Evolutionary conservation across 108 stramenopile genomes (phyloP).

Genomic region (Skeletonema tropicum): DNA sequence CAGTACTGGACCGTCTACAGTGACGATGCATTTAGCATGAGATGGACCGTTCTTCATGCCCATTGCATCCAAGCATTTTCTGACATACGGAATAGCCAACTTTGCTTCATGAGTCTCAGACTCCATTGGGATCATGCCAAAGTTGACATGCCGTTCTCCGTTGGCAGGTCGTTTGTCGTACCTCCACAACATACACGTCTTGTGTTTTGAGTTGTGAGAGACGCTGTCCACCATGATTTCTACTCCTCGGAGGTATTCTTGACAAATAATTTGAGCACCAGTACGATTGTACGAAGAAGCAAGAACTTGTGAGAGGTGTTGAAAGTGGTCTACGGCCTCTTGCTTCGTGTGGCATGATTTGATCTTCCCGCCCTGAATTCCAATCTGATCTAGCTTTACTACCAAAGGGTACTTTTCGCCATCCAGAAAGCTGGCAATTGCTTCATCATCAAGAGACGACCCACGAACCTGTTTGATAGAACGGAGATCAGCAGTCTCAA

Average conservation of each 20-base stretch:
- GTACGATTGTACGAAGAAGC: constrained; percentile 45
- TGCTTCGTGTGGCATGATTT: constrained; percentile 79
- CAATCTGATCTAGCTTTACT: constrained; percentile 85
- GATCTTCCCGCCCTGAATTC: constrained; percentile 60
- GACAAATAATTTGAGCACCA: constrained; percentile 52
- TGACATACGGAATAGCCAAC: constrained; percentile 51
- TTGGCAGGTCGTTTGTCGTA: constrained; percentile 82
- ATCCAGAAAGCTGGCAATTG: constrained; percentile 59
- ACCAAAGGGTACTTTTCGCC: constrained; percentile 69
- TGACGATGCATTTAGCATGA: constrained; percentile 41
- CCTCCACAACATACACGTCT: constrained; percentile 65
- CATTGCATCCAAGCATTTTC: constrained; percentile 38
- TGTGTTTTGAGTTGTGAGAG: constrained; percentile 65
- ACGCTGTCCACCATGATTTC: constrained; percentile 76
- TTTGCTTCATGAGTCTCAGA: constrained; percentile 27
- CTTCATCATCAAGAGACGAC: constrained; percentile 1
- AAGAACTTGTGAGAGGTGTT: constrained; percentile 70
- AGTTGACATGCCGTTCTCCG: constrained; percentile 88
- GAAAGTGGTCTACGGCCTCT: constrained; percentile 85
- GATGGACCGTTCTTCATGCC: constrained; percentile 42
- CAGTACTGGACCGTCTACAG: constrained; percentile 49
- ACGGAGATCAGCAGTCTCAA: constrained; percentile 60
- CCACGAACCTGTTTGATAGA: constrained; percentile 72
- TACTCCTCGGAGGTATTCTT: constrained; percentile 60
- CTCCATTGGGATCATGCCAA: constrained; percentile 60